A percentile compares a stretch with the other conserved stretches of the same genome.
Conservation (phyloP, 139 green algal genomes). For the Chlamydomonas eustigma region DNA sequence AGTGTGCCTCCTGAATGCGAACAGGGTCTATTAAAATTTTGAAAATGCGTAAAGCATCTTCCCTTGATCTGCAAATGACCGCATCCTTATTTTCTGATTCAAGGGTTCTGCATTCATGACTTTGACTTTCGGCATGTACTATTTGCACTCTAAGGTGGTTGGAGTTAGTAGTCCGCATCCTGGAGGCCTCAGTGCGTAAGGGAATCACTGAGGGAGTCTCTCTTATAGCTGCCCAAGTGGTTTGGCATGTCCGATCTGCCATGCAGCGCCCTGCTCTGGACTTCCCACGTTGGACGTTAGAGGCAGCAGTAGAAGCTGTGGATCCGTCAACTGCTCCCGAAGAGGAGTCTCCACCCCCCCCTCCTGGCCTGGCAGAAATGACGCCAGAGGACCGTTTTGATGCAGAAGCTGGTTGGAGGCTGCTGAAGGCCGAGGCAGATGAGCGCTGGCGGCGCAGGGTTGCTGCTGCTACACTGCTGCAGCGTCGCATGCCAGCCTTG, state of each 20-base stretch:
- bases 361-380: slow-evolving; percentile 3
- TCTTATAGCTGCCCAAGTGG: slow-evolving; percentile 25
- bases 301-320: slow-evolving; percentile 4
- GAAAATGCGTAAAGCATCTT: too few species aligned
- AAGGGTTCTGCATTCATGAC: too few species aligned
- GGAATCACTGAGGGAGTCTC: slow-evolving; percentile 20
- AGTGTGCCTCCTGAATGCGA: too few species aligned
- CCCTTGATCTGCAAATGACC: too few species aligned
- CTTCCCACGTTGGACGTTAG: slow-evolving; percentile 17
- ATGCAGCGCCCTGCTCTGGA: slow-evolving; percentile 12
- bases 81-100: too few species aligned
- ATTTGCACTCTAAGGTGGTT: slow-evolving; percentile 42
- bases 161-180: slow-evolving; percentile 36
- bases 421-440: slow-evolving; percentile 1
- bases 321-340: not conserved
- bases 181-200: slow-evolving; percentile 35
- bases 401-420: slow-evolving; percentile 4
- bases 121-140: too few species aligned
- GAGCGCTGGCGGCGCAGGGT: slow-evolving; percentile 18
- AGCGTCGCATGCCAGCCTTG: slow-evolving; percentile 44
- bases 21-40: too few species aligned
- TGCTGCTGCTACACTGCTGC: slow-evolving; percentile 41
- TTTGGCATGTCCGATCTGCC: slow-evolving; percentile 16
- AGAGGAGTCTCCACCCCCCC: slow-evolving; percentile 20
- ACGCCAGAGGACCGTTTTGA: not conserved